Evolutionary conservation across 352 stramenopile genomes (phyloP).

Genomic region (Globisporangium lucens): DNA sequence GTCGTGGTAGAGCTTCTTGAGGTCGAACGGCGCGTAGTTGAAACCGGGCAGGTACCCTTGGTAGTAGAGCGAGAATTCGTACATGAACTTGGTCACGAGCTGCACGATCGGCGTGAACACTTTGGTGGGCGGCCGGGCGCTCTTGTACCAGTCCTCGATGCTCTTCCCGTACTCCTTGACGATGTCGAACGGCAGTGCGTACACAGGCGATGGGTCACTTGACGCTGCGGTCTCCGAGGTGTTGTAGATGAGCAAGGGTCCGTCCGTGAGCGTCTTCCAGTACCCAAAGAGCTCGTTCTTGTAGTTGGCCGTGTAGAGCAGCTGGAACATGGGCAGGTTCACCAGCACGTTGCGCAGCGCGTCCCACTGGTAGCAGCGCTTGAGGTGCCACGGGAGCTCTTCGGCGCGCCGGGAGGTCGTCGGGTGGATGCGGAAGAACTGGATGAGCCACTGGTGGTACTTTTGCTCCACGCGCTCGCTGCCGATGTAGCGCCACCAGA

Average conservation of each 20-base stretch:
- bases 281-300: constrained; percentile 90
- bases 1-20: constrained; percentile 60
- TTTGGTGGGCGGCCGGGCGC: constrained; percentile 66
- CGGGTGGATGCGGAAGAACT: constrained; percentile 79
- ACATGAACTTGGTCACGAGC: constrained; percentile 89
- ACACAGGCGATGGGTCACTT: constrained; percentile 32
- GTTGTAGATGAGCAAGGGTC: constrained; percentile 54
- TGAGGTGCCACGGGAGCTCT: constrained; percentile 92
- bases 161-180: constrained; percentile 89
- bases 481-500: constrained; percentile 86
- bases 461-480: constrained; percentile 62
- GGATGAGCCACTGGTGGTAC: constrained; percentile 83
- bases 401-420: constrained; percentile 79
- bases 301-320: constrained; percentile 88
- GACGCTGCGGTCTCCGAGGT: constrained; percentile 13
- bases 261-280: constrained; percentile 85
- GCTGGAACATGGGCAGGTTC: constrained; percentile 90
- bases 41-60: constrained; percentile 72
- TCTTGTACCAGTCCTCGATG: constrained; percentile 86
- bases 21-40: constrained; percentile 68
- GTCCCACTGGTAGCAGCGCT: constrained; percentile 87
- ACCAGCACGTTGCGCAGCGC: constrained; percentile 85
- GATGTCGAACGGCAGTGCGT: constrained; percentile 87
- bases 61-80: constrained; percentile 82
- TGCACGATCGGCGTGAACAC: constrained; percentile 68